These are phyloP conservation scores for Glebionis coronaria DNA, from an alignment of 129 eudicot species.

Conservation along the genomic window DNA sequence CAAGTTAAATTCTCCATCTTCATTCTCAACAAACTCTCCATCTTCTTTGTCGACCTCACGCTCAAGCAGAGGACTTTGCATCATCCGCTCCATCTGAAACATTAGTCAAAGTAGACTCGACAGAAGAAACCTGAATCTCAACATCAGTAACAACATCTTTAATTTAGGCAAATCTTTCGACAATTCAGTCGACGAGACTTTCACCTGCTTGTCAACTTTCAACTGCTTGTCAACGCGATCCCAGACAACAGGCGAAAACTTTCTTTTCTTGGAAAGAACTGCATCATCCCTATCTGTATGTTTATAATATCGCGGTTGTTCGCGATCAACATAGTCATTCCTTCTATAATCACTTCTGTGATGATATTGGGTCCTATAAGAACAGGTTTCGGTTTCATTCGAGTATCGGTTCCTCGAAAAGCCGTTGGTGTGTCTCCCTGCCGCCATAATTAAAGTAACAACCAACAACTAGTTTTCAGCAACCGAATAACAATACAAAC, in stretches of 20 bases:
- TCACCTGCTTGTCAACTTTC: conserved; percentile 38
- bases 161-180: conserved; percentile 23
- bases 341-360: conserved; percentile 7
- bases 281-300: not conserved
- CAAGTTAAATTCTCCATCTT: conserved; percentile 37
- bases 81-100: conserved; percentile 23
- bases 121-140: conserved; percentile 24
- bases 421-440: conserved; percentile 27
- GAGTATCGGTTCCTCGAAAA: conserved; percentile 23
- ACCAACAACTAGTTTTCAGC: conserved; percentile 33
- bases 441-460: conserved; percentile 41
- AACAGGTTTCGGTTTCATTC: conserved; percentile 21
- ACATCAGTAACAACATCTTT: conserved; percentile 16
- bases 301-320: too few species aligned
- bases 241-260: too few species aligned
- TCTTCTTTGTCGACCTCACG: too few species aligned
- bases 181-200: conserved; percentile 22
- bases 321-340: conserved; percentile 5
- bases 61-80: not conserved
- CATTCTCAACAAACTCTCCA: too few species aligned
- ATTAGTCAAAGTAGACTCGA: conserved; percentile 26
- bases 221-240: too few species aligned
- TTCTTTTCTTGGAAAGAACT: conserved; percentile 30
- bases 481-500: conserved; percentile 28
- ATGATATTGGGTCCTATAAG: not conserved